These are phyloP conservation scores for Coemansia javaensis DNA, from an alignment of 192 early-diverging fungal species.

Conservation along the genomic window DNA sequence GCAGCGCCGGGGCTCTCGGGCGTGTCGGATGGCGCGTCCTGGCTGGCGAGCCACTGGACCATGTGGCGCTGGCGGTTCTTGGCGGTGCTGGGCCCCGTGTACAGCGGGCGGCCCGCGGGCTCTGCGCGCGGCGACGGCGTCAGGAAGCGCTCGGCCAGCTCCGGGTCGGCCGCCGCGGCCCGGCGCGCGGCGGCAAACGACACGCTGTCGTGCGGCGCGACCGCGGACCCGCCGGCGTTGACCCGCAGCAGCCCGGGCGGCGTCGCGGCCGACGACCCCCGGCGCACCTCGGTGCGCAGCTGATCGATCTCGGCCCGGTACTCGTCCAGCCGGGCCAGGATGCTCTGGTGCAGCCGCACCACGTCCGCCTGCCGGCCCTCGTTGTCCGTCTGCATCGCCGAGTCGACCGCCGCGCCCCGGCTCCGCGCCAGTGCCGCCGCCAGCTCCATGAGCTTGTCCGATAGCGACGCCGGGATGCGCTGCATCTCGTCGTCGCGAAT, in stretches of 20 bases:
- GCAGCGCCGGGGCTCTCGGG: not conserved
- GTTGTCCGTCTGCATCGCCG: constrained; percentile 9
- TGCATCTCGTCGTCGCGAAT: not conserved
- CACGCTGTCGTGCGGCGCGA: constrained; percentile 30
- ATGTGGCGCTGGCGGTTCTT: constrained; percentile 23
- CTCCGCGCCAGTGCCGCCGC: constrained; percentile 7
- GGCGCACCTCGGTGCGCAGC: constrained; percentile 39
- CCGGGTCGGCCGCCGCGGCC: not conserved
- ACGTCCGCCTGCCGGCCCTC: constrained; percentile 11
- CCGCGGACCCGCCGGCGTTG: not conserved
- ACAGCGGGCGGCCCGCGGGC: constrained; percentile 6
- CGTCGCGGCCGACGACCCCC: constrained; percentile 4
- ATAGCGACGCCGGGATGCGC: constrained; percentile 20
- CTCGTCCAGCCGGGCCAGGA: constrained; percentile 29
- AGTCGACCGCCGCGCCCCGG: constrained; percentile 1
- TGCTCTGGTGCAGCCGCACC: constrained; percentile 17
- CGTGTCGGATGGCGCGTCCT: not conserved
- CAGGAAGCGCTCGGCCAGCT: not conserved
- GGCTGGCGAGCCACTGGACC: constrained; percentile 35
- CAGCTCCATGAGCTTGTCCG: constrained; percentile 31
- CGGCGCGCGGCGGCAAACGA: constrained; percentile 10
- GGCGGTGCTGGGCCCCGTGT: constrained; percentile 13
- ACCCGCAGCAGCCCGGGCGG: not conserved
- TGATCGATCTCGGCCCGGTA: constrained; percentile 25
- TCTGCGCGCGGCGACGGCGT: constrained; percentile 8